Conservation (phyloP, 352 stramenopile genomes). For the Phytophthora litchii region DNA sequence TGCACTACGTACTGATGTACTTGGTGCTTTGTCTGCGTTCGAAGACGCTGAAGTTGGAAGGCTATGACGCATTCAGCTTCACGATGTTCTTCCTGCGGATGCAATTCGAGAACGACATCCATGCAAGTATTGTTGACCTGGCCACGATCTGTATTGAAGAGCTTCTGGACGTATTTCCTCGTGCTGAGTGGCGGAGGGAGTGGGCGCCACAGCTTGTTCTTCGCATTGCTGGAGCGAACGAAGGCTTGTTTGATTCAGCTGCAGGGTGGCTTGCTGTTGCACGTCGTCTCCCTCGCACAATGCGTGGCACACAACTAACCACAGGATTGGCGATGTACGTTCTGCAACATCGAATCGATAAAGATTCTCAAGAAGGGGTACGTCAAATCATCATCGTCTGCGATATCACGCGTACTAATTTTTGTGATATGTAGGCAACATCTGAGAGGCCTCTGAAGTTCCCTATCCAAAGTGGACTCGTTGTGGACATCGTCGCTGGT, state of each 20-base stretch:
- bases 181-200: conserved; percentile 71
- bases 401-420: conserved; percentile 1
- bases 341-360: conserved; percentile 82
- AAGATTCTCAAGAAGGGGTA: conserved; percentile 50
- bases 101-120: conserved; percentile 81
- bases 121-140: conserved; percentile 78
- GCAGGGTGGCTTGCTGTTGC: conserved; percentile 77
- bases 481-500: conserved; percentile 80
- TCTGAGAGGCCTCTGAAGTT: conserved; percentile 84
- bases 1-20: conserved; percentile 81
- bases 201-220: conserved; percentile 79
- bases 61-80: conserved; percentile 84
- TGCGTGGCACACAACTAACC: conserved; percentile 76
- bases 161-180: conserved; percentile 74
- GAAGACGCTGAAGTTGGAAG: conserved; percentile 64
- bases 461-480: conserved; percentile 73
- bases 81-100: conserved; percentile 89
- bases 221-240: conserved; percentile 72
- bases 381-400: conserved; percentile 17
- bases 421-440: conserved; percentile 23
- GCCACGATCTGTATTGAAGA: conserved; percentile 83
- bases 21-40: conserved; percentile 74
- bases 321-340: conserved; percentile 82
- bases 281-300: conserved; percentile 71
- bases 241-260: conserved; percentile 82